Evolutionary conservation across 345 rosid genomes (phyloP), one percentile per base, ranked within the genome.

Genomic region (Cochlearia excelsa): DNA sequence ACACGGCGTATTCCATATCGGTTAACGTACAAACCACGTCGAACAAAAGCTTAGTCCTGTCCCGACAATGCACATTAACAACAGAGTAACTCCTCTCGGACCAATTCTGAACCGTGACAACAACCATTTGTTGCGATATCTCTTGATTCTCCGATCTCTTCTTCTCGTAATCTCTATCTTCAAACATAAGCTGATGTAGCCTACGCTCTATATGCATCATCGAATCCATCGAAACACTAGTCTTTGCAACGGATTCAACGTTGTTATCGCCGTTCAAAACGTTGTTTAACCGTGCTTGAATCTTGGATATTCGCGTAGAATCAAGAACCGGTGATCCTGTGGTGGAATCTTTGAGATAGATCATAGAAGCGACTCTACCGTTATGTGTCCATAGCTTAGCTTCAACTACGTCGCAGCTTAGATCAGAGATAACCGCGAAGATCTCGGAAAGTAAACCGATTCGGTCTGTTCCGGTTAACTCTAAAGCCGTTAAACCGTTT

Each of bases 101-200:
- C 96, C 96, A 93, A 57, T 93, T 87, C 74, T 89, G 97, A 53
- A 93, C 97, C 0, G 94, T 87, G 42, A 70, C 74, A 70, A 70
- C 69, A 27, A 93, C 95, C 9, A 76, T 72, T 0, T 86, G 23
- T 16, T 16, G 88, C 9, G 75, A 69, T 6, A 72, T 78, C 84
- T 9, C 68, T 29, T 38, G 62, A 39, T 4, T 69, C 58, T 74
- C 70, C 4, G 84, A 81, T 59, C 81, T 78, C 67, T 79, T 16
- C 23, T 16, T 76, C 63, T 93, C 99, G 40, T 89, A 93, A 62
- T 93, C 99, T 68, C 97, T 72, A 39, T 93, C 99, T 0, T 94
- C 86, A 74, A 85, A 87, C 99, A 93, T 93, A 81, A 93, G 84
- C 69, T 93, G 99, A 65, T 93, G 99, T 34, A 93, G 76, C 71